A percentile compares a stretch with the other conserved stretches of the same genome.
These are phyloP conservation scores for Pisolithus microcarpus DNA, from an alignment of 768 basidiomycete genomes.

Conservation along the genomic window DNA sequence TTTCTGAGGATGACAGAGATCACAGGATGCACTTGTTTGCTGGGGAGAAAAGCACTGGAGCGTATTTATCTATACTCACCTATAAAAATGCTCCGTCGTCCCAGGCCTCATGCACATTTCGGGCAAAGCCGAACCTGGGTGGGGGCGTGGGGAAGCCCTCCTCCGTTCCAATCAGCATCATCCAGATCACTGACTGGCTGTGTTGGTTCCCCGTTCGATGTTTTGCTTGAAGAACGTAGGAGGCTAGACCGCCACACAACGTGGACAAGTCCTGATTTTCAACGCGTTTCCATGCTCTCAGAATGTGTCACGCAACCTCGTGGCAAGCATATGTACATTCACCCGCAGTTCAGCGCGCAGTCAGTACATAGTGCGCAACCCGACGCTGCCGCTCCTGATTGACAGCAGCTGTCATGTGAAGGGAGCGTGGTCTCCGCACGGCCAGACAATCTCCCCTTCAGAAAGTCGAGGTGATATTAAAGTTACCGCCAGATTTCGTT, in stretches of 20 bases:
- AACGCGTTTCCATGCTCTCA: no score
- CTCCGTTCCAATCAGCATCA: background rate
- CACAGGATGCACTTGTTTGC: conserved; percentile 1
- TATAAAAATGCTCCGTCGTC: background rate
- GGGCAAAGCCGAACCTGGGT: background rate
- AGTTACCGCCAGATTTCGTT: no score
- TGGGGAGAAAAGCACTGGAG: background rate
- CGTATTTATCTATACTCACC: background rate
- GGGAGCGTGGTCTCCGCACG: no score
- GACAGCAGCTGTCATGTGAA: no score
- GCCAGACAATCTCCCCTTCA: no score
- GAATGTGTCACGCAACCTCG: no score
- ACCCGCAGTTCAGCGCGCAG: no score
- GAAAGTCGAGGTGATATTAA: no score
- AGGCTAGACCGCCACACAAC: background rate
- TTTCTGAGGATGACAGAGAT: conserved; percentile 3
- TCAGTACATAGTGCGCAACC: no score
- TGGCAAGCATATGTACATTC: no score
- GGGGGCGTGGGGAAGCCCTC: no score
- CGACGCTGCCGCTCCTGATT: no score
- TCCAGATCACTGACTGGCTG: background rate
- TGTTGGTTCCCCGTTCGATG: background rate
- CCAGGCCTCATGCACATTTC: background rate
- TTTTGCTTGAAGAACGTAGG: background rate
- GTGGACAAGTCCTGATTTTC: background rate